Evolutionary conservation across 495 filamentous ascomycete species (phyloP), one percentile per base, ranked within the genome.

Genomic region (Podospora comata): DNA sequence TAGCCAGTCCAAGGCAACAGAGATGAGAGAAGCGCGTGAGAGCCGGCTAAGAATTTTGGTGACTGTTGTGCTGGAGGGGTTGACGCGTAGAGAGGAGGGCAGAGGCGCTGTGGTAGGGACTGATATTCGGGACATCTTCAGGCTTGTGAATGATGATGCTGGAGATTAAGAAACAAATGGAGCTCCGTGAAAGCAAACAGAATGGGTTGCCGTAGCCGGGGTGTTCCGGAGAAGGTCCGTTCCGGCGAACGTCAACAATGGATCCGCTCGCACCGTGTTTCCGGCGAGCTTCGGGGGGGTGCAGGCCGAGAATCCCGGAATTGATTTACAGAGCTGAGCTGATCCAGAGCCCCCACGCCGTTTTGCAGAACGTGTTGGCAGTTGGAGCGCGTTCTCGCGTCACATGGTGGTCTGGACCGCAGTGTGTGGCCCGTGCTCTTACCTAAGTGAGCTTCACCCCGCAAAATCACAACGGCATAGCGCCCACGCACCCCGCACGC

Each of bases 1-100:
- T 0, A 95, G 85, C 92, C 92, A 96, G 78, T 86, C 79, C 23
- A 91, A 82, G 5, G 84, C 89, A 16, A 96, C 82, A 2, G 87
- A 83, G 16, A 94, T 76, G 7, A 96, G 83, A 0, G 91, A 87
- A 48, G 86, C 79, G 34, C 92, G 88, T 1, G 91, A 88, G 39
- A 96, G 85, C 34, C 87, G 89, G 60, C 78, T 80, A 15, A 96
- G 78, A n/a, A 84, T 79, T 72, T 89, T 90, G 68, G 83, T 73
- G 44, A 92, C 86, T 13, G 87, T 82, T 5, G 86, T 84, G 67
- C 87, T 87, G 57, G 86, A 79, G 15, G 89, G 82, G 66, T 89
- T 84, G 74, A 93, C 85, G 70, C 85, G 87, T 64, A 90, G 78
- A 0, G 78, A 71, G 19, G 83, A 80, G 23, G 83, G 76, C 44